Base-by-base conservation (phyloP, 768 basidiomycete genomes). In the Chalciporus piperatus region DNA sequence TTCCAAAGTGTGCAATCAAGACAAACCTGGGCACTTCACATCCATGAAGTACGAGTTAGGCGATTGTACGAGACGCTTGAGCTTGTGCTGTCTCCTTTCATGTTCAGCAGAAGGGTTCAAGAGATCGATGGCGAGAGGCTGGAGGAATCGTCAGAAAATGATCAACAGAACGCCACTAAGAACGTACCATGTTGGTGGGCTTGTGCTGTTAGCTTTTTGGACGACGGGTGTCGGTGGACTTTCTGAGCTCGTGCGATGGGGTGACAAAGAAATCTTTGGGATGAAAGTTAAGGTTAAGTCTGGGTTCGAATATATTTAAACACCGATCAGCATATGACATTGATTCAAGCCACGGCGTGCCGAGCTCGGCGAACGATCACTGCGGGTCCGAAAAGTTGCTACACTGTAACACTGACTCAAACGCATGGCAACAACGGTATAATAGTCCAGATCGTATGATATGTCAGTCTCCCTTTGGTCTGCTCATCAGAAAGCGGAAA, bases 1-100 rank as follows among this genome's bases (percentile, higher is more conserved):
- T 43, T 33, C n/a, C n/a, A 22, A 23, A 28, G 11, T 9, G 11
- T 17, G 25, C 32, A 33, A 9, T 32, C 16, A n/a, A 25, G 23
- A 75, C 85, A 53, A 55, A 92, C 92, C 94, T 63, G 96, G 87
- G 77, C 96, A 98, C 76, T 98, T 99, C 65, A 98, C 95, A 67
- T 99, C 97, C 97, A 99, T 98, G 78, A 98, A 98, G 78, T 92
- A 98, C 32, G 96, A 98, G 77, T 98, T 93, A 59, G 97, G 97
- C 47, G 87, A 87, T 76, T 98, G 97, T 63, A 99, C 97, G 64
- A 98, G 87, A 72, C 94, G 88, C 84, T 99, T 98, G 73, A 98
- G 90, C 82, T 98, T 98, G 89, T 98, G 96, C 73, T 84, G 87
- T 73, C 79, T 85, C 74, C 77, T 85, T 77, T 96, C 90, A 63